Evolutionary conservation across 192 early-diverging fungal genomes (phyloP), one percentile per base, ranked within the genome.

Genomic region (Lobosporangium transversale): DNA sequence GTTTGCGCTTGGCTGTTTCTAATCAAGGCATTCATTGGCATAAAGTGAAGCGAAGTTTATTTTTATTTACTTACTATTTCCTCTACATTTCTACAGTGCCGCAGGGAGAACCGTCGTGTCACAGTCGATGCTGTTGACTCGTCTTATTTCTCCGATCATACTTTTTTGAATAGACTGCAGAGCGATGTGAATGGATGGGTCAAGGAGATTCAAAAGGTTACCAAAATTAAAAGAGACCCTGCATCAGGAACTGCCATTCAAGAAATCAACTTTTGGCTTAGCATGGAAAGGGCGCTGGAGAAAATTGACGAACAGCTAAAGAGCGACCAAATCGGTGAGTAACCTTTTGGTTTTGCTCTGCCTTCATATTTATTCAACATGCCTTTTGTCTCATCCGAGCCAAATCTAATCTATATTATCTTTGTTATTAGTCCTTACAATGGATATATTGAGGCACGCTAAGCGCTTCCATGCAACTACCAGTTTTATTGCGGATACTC

Each of bases 261-360:
- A 82, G 98, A 99, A 81, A 97, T 99, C 81, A 97, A 97, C 81
- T 99, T 99, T 79, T 99, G 98, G 98, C 83, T 97, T 32, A 91
- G 90, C 53, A 96, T 99, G 95, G 98, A 99, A 79, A 84, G 89
- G 18, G 95, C 94, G 24, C 80, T 99, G 47, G 91, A 92, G 62
- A 87, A 91, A 55, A 96, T 99, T 64, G 95, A 99, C 64, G 93
- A 95, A 60, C 95, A 97, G 82, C 81, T 99, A 33, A 94, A 93
- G 84, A 93, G 91, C 78, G 95, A 97, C 55, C 89, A 93, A 80
- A 88, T 94, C 50, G 81, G 86, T 87, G 68, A 61, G 79, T 20
- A 21, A 15, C n/a, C 45, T 36, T 5, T 24, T 45, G 10, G 24
- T 37, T n/a, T 30, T 18, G 30, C 8, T 45, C 20, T 32, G 31